Conservation (phyloP, 2,329 filamentous ascomycete genomes). For the Saccharata proteae region DNA sequence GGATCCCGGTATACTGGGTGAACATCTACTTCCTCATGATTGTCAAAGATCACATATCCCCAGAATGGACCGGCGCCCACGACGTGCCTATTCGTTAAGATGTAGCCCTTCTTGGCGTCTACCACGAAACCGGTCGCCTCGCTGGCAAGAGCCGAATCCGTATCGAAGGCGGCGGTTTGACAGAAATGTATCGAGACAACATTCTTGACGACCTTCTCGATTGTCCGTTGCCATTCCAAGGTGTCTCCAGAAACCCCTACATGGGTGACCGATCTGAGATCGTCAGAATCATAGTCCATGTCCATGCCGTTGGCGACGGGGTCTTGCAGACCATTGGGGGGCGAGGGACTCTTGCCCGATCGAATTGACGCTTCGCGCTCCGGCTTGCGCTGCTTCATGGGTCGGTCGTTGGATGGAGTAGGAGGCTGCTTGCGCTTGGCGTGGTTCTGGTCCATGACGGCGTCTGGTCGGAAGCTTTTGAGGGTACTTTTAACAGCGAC, state of each 20-base stretch:
- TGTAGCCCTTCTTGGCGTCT: slow-evolving; percentile 76
- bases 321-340: slow-evolving; percentile 4
- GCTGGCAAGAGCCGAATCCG: slow-evolving; percentile 83
- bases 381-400: slow-evolving; percentile 43
- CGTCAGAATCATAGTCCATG: slow-evolving; percentile 33
- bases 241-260: slow-evolving; percentile 46
- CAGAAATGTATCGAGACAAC: slow-evolving; percentile 99
- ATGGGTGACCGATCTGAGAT: slow-evolving; percentile 23
- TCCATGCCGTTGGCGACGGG: slow-evolving; percentile 27
- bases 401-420: slow-evolving; percentile 37
- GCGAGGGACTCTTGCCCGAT: slow-evolving; percentile 29
- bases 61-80: slow-evolving; percentile 93
- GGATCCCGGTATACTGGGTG: slow-evolving; percentile 95
- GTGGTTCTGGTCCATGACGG: slow-evolving; percentile 7
- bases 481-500: slow-evolving; percentile 1
- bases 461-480: not conserved
- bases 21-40: slow-evolving; percentile 85
- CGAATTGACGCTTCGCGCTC: slow-evolving; percentile 25
- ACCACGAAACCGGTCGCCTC: slow-evolving; percentile 98
- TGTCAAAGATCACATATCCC: slow-evolving; percentile 97
- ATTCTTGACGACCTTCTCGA: slow-evolving; percentile 85
- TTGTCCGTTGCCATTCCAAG: slow-evolving; percentile 88
- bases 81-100: slow-evolving; percentile 56
- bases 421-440: slow-evolving; percentile 45
- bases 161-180: slow-evolving; percentile 95